Evolutionary conservation across 352 stramenopile species (phyloP).

Genomic region (Phytophthora hybrid): DNA sequence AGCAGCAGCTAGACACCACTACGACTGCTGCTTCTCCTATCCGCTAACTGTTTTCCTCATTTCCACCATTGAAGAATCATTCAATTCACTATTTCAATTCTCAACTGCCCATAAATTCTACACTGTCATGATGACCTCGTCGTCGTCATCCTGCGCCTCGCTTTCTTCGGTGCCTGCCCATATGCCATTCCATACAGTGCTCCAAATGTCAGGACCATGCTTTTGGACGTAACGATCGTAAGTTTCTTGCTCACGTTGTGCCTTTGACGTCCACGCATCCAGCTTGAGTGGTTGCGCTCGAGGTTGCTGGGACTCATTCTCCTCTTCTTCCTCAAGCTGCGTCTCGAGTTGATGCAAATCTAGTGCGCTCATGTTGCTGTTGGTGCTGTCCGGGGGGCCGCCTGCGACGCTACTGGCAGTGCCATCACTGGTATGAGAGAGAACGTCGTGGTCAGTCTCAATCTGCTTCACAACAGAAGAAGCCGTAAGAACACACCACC

Average conservation of each 20-base stretch:
- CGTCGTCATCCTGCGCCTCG: slow-evolving; percentile 53
- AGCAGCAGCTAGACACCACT: slow-evolving; percentile 47
- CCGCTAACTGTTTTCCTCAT: slow-evolving; percentile 11
- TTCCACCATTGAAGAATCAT: slow-evolving; percentile 16
- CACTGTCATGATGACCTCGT: slow-evolving; percentile 87
- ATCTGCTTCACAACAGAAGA: slow-evolving; percentile 39
- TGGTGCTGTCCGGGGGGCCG: slow-evolving; percentile 31
- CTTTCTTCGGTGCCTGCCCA: slow-evolving; percentile 52
- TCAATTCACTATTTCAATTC: slow-evolving; percentile 25
- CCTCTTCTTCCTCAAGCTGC: slow-evolving; percentile 30
- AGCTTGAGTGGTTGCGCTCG: slow-evolving; percentile 47
- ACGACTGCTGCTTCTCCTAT: slow-evolving; percentile 19
- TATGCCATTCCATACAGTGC: slow-evolving; percentile 59
- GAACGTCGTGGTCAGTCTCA: slow-evolving; percentile 47
- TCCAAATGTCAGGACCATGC: slow-evolving; percentile 55
- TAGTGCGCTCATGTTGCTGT: slow-evolving; percentile 30
- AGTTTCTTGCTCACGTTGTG: slow-evolving; percentile 46
- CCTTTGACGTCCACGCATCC: slow-evolving; percentile 51
- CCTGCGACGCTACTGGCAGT: slow-evolving; percentile 26
- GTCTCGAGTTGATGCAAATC: slow-evolving; percentile 29
- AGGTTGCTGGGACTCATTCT: slow-evolving; percentile 2
- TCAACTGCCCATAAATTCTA: slow-evolving; percentile 43
- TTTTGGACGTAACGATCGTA: slow-evolving; percentile 41
- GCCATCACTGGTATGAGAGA: slow-evolving; percentile 48
- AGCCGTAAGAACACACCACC: slow-evolving; percentile 32